Evolutionary conservation across 148 eudicot genomes (phyloP).

Genomic region (Hydrangea macrophylla): DNA sequence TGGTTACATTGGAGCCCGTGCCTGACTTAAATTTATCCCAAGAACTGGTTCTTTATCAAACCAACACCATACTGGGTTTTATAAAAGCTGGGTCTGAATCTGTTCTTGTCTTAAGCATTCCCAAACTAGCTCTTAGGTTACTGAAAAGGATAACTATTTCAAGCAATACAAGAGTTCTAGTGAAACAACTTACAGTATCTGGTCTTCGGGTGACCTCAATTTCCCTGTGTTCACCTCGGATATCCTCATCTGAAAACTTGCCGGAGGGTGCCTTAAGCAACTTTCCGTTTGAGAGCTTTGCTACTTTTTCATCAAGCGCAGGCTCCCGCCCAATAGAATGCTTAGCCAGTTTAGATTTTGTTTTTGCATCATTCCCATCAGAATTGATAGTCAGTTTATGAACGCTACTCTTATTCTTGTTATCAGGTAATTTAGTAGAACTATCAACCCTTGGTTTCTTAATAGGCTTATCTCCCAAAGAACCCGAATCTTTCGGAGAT

Average conservation of each 20-base stretch:
- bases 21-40: no score
- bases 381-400: constrained; percentile 13
- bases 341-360: neutral
- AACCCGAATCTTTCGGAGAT: constrained; percentile 18
- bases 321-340: no score
- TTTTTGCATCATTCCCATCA: constrained; percentile 19
- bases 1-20: no score
- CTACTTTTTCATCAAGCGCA: constrained; percentile 15
- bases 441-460: constrained; percentile 31
- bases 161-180: neutral
- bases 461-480: constrained; percentile 24
- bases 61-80: no score
- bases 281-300: constrained; percentile 33
- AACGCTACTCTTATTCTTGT: constrained; percentile 11
- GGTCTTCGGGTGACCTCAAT: constrained; percentile 66
- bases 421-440: neutral
- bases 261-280: constrained; percentile 21
- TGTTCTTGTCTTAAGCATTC: no score
- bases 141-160: neutral
- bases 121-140: no score
- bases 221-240: constrained; percentile 26
- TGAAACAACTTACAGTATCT: constrained; percentile 55
- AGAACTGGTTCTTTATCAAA: no score
- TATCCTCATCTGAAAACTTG: constrained; percentile 12
- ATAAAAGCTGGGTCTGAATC: no score